A percentile compares a stretch with the other conserved stretches of the same genome.
These are phyloP conservation scores for Hanseniaspora thailandica DNA, from an alignment of 805 yeast genomes.

Conservation along the genomic window DNA sequence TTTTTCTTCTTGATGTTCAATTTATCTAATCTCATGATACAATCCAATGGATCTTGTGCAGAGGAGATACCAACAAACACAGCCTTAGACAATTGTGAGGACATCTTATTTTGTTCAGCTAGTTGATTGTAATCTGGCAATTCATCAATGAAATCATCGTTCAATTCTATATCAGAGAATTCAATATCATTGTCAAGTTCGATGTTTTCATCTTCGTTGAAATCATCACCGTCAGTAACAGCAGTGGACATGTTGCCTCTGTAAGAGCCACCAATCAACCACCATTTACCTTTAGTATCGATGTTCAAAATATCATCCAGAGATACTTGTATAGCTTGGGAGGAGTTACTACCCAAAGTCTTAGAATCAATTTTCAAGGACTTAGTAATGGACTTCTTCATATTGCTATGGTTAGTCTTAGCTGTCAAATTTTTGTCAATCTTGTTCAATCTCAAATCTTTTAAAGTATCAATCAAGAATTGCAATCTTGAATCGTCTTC, in stretches of 20 bases:
- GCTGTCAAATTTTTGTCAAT: conserved; percentile 34
- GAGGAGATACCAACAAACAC: conserved; percentile 91
- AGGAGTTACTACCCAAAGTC: conserved; percentile 14
- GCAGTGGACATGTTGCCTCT: conserved; percentile 39
- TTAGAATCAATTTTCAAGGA: conserved; percentile 35
- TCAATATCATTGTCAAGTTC: conserved; percentile 19
- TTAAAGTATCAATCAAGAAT: conserved; percentile 73
- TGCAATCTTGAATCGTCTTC: conserved; percentile 61
- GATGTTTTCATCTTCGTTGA: conserved; percentile 17
- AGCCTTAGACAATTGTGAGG: conserved; percentile 89
- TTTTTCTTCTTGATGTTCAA: conserved; percentile 66
- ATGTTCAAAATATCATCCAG: conserved; percentile 69
- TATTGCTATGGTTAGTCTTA: conserved; percentile 27
- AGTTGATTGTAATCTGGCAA: conserved; percentile 81
- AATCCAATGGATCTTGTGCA: conserved; percentile 82
- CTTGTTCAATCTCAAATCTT: conserved; percentile 78
- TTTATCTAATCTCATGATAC: conserved; percentile 70
- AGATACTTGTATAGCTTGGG: conserved; percentile 74
- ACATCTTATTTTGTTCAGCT: conserved; percentile 81
- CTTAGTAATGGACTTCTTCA: conserved; percentile 40
- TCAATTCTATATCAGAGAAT: conserved; percentile 31
- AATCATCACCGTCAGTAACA: conserved; percentile 21
- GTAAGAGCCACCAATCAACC: conserved; percentile 99
- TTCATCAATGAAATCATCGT: conserved; percentile 51
- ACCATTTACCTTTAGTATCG: conserved; percentile 88